Conservation (phyloP, 2,329 filamentous ascomycete genomes). For the Cladorrhinum sp. region DNA sequence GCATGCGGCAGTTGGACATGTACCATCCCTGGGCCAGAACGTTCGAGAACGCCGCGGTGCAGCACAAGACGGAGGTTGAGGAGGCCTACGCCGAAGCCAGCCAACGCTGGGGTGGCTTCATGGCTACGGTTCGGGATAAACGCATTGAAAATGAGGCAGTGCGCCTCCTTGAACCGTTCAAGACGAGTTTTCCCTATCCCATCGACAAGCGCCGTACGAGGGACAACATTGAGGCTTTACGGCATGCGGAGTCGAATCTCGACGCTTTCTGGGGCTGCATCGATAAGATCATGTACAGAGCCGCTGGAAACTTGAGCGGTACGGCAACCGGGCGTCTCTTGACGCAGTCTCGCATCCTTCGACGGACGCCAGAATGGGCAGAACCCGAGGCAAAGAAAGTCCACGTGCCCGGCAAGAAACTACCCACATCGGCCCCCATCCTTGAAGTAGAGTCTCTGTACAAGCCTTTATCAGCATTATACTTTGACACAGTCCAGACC, state of each 20-base stretch:
- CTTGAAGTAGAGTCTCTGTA: neutral
- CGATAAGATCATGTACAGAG: constrained; percentile 29
- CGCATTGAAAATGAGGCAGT: neutral
- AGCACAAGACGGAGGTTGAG: constrained; percentile 28
- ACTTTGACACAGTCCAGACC: constrained; percentile 13
- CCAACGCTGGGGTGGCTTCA: constrained; percentile 2
- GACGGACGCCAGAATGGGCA: constrained; percentile 49
- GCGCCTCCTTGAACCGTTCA: constrained; percentile 34
- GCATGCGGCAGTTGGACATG: constrained; percentile 41
- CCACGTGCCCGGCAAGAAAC: neutral
- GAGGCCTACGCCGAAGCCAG: constrained; percentile 26
- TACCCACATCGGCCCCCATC: too few species aligned
- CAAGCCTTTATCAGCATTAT: constrained; percentile 29
- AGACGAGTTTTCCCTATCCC: constrained; percentile 42
- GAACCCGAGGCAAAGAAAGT: constrained; percentile 31
- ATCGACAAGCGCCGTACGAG: constrained; percentile 44
- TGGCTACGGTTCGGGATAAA: neutral
- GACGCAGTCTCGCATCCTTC: constrained; percentile 36
- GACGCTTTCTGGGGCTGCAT: constrained; percentile 45
- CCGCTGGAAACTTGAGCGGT: constrained; percentile 25
- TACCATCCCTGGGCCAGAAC: constrained; percentile 48
- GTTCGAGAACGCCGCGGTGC: constrained; percentile 34
- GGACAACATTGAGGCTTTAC: constrained; percentile 43
- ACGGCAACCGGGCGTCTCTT: constrained; percentile 33
- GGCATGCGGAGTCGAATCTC: constrained; percentile 45